phyloP scores from a whole-genome alignment of 495 filamentous ascomycete species.

The Cenococcum geophilum region DNA sequence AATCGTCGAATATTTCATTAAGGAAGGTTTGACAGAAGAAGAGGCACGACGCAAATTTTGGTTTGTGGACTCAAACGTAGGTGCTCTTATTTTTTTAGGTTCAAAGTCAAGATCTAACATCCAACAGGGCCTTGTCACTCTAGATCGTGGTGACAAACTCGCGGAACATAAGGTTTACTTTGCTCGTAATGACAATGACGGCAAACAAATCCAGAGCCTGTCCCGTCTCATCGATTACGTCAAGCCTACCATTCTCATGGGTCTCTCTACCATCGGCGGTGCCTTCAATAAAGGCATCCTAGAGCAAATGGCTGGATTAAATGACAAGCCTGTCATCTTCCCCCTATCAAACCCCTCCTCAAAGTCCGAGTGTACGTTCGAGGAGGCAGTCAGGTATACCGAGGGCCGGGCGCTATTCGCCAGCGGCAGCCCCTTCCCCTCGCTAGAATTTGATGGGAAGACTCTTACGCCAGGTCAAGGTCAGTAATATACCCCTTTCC shows the following conservation, averaged over 20 bases:
- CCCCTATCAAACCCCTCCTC: constrained; percentile 88
- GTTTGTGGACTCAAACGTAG: constrained; percentile 79
- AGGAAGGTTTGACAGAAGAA: constrained; percentile 86
- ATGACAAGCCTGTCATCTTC: constrained; percentile 81
- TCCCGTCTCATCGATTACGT: constrained; percentile 91
- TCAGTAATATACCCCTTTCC: constrained; percentile 9
- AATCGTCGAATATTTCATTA: constrained; percentile 91
- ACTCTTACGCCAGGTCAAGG: constrained; percentile 86
- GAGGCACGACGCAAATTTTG: constrained; percentile 88
- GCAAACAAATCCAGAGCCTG: constrained; percentile 81
- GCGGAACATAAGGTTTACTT: constrained; percentile 99
- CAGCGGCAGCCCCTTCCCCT: constrained; percentile 86
- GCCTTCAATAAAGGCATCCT: constrained; percentile 88
- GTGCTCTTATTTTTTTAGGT: not conserved
- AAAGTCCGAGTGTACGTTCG: constrained; percentile 96
- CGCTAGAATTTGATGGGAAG: constrained; percentile 59
- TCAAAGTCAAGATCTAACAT: not conserved
- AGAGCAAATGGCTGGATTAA: constrained; percentile 74
- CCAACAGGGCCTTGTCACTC: constrained; percentile 74
- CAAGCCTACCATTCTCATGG: constrained; percentile 88
- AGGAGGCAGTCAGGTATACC: constrained; percentile 81
- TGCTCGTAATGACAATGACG: constrained; percentile 84
- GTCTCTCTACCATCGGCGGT: constrained; percentile 87
- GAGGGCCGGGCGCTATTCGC: constrained; percentile 89
- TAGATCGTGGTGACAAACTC: constrained; percentile 87